phyloP scores from a whole-genome alignment of 371 early-diverging fungal genomes.

The Mortierella sp. region DNA sequence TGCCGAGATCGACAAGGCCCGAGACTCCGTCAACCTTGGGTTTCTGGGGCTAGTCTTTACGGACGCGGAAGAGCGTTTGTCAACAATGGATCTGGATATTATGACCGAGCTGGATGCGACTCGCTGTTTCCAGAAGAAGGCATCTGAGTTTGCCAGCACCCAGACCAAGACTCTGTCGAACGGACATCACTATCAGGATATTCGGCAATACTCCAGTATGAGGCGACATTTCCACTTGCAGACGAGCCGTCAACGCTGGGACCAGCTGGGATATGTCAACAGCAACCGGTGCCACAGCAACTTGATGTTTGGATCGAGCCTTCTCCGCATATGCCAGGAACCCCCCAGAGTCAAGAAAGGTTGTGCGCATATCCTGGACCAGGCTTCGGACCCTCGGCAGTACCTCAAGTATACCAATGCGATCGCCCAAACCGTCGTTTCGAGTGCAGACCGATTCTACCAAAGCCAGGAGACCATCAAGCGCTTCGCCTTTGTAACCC shows the following conservation, averaged over 20 bases:
- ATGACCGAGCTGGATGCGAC: conserved; percentile 63
- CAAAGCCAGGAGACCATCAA: conserved; percentile 64
- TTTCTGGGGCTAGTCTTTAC: conserved; percentile 67
- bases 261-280: conserved; percentile 50
- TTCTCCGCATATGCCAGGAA: conserved; percentile 27
- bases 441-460: conserved; percentile 64
- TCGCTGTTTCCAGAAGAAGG: conserved; percentile 50
- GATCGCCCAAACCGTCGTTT: conserved; percentile 57
- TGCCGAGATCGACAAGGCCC: conserved; percentile 40
- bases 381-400: conserved; percentile 34
- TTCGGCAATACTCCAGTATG: conserved; percentile 46
- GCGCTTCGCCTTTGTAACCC: conserved; percentile 81
- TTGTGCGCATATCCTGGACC: conserved; percentile 30
- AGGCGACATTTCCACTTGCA: conserved; percentile 34
- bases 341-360: conserved; percentile 25
- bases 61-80: conserved; percentile 39
- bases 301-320: conserved; percentile 35
- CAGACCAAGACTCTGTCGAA: conserved; percentile 42
- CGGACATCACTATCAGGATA: conserved; percentile 45
- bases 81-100: conserved; percentile 57
- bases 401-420: conserved; percentile 45
- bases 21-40: conserved; percentile 51
- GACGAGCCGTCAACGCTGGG: conserved; percentile 34
- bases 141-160: conserved; percentile 37
- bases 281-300: conserved; percentile 34